These are phyloP conservation scores for Saccharomyces hybrid DNA, from an alignment of 1,139 yeast species.

Conservation along the genomic window DNA sequence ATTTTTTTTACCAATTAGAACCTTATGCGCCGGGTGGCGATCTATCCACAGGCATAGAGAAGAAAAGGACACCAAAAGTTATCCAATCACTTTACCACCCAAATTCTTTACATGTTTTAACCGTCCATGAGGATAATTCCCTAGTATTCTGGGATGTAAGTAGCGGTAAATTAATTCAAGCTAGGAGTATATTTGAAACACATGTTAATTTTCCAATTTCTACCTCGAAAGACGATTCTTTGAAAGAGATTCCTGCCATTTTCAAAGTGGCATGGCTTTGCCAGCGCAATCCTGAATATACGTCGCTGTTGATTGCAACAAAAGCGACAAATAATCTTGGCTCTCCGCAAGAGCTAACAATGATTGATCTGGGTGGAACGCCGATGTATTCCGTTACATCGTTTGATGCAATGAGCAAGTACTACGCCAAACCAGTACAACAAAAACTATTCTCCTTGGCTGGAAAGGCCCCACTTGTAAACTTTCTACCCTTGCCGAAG, in stretches of 20 bases:
- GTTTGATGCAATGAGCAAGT: no score
- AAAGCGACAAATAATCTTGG: constrained; percentile 38
- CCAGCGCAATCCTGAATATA: constrained; percentile 67
- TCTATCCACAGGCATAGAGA: constrained; percentile 10
- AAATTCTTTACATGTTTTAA: constrained; percentile 75
- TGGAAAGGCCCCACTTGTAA: constrained; percentile 36
- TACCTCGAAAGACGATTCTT: constrained; percentile 7
- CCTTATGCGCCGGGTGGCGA: constrained; percentile 59
- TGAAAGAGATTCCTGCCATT: constrained; percentile 15
- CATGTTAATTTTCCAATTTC: constrained; percentile 51
- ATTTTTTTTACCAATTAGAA: constrained; percentile 41
- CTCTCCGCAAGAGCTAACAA: constrained; percentile 49
- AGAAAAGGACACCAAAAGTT: constrained; percentile 42
- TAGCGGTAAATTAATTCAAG: constrained; percentile 63
- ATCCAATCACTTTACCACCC: constrained; percentile 79
- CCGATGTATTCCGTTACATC: no score
- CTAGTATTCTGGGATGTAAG: constrained; percentile 87
- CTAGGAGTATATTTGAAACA: constrained; percentile 62
- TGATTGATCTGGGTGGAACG: constrained; percentile 32
- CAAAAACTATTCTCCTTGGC: constrained; percentile 39
- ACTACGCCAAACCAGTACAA: no score
- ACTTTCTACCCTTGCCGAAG: constrained; percentile 46
- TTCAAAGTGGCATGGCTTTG: constrained; percentile 57
- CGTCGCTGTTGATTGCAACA: constrained; percentile 47
- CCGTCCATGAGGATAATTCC: constrained; percentile 75